Evolutionary conservation across 192 early-diverging fungal species (phyloP).

Genomic region (Podila epigama): DNA sequence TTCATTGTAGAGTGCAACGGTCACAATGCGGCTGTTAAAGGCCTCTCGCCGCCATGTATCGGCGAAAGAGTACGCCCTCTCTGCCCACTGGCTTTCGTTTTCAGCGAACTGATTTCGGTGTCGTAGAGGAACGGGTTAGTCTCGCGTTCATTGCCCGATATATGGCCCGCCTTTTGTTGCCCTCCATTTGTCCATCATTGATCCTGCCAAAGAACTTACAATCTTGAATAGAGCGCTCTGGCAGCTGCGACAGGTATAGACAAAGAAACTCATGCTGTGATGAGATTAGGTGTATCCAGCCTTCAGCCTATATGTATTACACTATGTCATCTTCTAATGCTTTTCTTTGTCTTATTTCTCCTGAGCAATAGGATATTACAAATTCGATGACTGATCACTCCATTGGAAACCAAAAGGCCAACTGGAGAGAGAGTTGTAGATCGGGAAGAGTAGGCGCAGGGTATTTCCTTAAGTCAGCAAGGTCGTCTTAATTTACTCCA

Average conservation of each 20-base stretch:
- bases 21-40: no score
- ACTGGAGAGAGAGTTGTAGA: conserved; percentile 11
- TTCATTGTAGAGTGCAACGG: no score
- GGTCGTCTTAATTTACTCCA: conserved; percentile 7
- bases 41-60: no score
- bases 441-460: conserved; percentile 18
- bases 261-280: neutral
- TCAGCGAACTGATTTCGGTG: conserved; percentile 16
- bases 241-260: conserved; percentile 16
- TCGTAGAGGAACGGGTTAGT: conserved; percentile 11
- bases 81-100: no score
- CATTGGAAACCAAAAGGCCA: conserved; percentile 1
- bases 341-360: conserved; percentile 15
- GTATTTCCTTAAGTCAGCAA: conserved; percentile 22
- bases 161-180: neutral
- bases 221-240: conserved; percentile 13
- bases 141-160: conserved; percentile 9
- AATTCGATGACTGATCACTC: conserved; percentile 8
- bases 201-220: conserved; percentile 5
- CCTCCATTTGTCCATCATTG: conserved; percentile 19
- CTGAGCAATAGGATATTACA: conserved; percentile 19
- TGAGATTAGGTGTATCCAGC: conserved; percentile 1
- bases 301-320: conserved; percentile 2
- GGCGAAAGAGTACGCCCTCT: no score
- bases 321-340: neutral